phyloP scores from a whole-genome alignment of 192 early-diverging fungal genomes.

The Phycomyces blakesleeanus region DNA sequence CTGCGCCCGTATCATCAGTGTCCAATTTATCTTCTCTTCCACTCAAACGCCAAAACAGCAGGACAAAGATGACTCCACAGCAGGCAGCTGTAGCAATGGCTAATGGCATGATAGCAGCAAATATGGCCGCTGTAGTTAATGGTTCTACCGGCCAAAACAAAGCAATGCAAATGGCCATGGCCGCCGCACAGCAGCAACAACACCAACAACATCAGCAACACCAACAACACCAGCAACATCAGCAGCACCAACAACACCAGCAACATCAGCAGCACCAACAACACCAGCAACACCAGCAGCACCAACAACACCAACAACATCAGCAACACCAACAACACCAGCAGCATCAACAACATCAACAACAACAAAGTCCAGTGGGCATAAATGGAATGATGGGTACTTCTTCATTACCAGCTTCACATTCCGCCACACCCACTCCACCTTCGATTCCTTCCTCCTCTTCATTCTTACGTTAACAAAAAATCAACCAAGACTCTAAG shows the following conservation, averaged over 20 bases:
- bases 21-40: background rate
- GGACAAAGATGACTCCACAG: constrained; percentile 27
- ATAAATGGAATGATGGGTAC: too few relatives aligned
- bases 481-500: too few relatives aligned
- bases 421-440: too few relatives aligned
- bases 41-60: constrained; percentile 22
- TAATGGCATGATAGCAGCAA: constrained; percentile 31
- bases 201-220: constrained; percentile 15
- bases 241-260: background rate
- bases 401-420: too few relatives aligned
- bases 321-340: background rate
- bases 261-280: background rate
- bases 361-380: too few relatives aligned
- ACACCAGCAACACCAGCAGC: background rate
- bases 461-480: too few relatives aligned
- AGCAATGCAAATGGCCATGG: constrained; percentile 24
- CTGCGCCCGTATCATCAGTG: background rate
- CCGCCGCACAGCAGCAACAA: constrained; percentile 22
- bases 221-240: constrained; percentile 6
- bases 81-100: constrained; percentile 30
- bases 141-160: constrained; percentile 13
- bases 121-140: constrained; percentile 32
- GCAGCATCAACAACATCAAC: background rate
- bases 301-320: constrained; percentile 6
- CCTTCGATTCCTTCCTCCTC: too few relatives aligned